Evolutionary conservation across 192 early-diverging fungal genomes (phyloP).

Genomic region (Coemansia furcata): DNA sequence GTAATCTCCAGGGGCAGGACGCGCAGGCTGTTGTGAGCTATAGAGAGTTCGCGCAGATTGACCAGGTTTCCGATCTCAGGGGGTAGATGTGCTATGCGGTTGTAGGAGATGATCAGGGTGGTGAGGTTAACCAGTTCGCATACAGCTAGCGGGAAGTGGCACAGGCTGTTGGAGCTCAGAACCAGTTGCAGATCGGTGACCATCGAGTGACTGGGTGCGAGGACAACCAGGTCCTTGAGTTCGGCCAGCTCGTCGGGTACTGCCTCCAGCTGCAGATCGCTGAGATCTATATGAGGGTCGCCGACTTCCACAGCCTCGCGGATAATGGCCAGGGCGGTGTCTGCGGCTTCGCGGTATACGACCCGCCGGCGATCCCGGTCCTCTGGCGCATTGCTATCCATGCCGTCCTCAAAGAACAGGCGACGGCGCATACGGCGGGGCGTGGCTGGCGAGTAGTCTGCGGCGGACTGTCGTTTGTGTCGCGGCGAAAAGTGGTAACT

Average conservation of each 20-base stretch:
- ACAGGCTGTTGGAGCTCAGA: slow-evolving; percentile 33
- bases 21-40: slow-evolving; percentile 41
- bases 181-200: slow-evolving; percentile 39
- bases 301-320: slow-evolving; percentile 48
- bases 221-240: slow-evolving; percentile 50
- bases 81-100: slow-evolving; percentile 42
- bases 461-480: slow-evolving; percentile 19
- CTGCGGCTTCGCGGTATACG: slow-evolving; percentile 11
- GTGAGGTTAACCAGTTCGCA: slow-evolving; percentile 54
- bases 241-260: slow-evolving; percentile 53
- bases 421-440: slow-evolving; percentile 45
- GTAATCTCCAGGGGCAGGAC: slow-evolving; percentile 42
- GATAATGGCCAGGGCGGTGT: slow-evolving; percentile 37
- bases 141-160: slow-evolving; percentile 34
- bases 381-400: slow-evolving; percentile 24
- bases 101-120: slow-evolving; percentile 48
- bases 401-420: slow-evolving; percentile 45
- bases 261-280: slow-evolving; percentile 43
- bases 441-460: slow-evolving; percentile 14
- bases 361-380: slow-evolving; percentile 10
- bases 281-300: slow-evolving; percentile 48
- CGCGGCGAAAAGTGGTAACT: slow-evolving; percentile 35
- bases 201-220: slow-evolving; percentile 40
- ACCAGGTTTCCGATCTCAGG: slow-evolving; percentile 48
- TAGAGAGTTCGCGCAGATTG: slow-evolving; percentile 47